Base-by-base conservation (phyloP, 75 land plant species). In the Sequoia sempervirens region DNA sequence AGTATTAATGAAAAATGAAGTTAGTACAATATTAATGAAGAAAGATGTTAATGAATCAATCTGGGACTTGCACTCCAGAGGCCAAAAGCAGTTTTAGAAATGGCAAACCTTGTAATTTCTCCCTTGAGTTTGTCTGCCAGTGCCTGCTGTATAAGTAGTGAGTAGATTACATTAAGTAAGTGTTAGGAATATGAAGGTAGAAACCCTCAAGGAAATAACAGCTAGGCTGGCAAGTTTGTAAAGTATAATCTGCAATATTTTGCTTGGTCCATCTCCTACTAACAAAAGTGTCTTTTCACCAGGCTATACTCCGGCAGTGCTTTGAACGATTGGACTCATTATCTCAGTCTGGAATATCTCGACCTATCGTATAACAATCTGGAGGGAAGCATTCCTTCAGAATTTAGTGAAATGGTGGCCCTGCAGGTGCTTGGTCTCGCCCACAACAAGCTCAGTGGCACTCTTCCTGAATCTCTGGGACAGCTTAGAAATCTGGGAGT, bases 311-410 rank as follows among this genome's bases (percentile, higher is more conserved):
- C 94, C 9, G 96, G 94, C 56, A 84, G 91, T 8, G 88, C 87
- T n/a, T 79, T 94, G 37, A 90, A 87, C 43, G 88, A 85, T 23
- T 91, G 91, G 82, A 88, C 96, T 0, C 90, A 84, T 61, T 92
- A 91, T 81, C 87, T 82, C 36, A 88, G 90, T 0, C 69, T 95
- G 80, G 90, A 91, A 89, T 95, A 89, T 81, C 92, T 95, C 5
- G 95, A 95, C 70, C 90, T 96, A 23, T 94, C 96, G 34, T 90
- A 91, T 88, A 96, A 96, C 82, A 72, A 86, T 75, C 92, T 96
- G 32, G 30, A 53, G 9, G 97, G 99, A 9, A 85, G 47, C 40
- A 93, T 95, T 26, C 97, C 96, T 15, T 83, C 87, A 17, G 94
- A 92, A 56, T 85, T 95, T 38, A 93, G 96, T 6, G 86, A 92